Evolutionary conservation across 2,329 filamentous ascomycete genomes (phyloP).

Genomic region (Hypoxylon sp.): DNA sequence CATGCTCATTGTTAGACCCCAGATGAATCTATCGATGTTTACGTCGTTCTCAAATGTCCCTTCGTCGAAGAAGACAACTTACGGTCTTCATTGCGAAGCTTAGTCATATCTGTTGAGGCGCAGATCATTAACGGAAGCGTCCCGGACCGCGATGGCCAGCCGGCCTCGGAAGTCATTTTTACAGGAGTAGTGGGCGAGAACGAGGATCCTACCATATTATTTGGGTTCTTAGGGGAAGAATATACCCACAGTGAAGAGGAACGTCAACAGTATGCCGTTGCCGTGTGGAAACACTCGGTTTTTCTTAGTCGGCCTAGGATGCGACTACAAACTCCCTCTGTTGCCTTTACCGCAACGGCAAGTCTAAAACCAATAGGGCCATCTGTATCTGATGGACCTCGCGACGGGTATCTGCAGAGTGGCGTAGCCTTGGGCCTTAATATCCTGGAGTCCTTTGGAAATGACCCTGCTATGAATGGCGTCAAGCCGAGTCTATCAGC

Average conservation of each 20-base stretch:
- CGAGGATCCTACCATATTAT: slow-evolving; percentile 66
- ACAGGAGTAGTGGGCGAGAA: slow-evolving; percentile 66
- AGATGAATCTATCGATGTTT: slow-evolving; percentile 82
- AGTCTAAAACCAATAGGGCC: slow-evolving; percentile 69
- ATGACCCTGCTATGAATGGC: slow-evolving; percentile 74
- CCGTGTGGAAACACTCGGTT: slow-evolving; percentile 73
- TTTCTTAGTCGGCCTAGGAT: slow-evolving; percentile 73
- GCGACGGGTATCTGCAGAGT: slow-evolving; percentile 77
- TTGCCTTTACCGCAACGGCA: slow-evolving; percentile 75
- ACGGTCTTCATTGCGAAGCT: slow-evolving; percentile 70
- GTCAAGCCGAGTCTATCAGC: slow-evolving; percentile 78
- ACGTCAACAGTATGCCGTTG: slow-evolving; percentile 62
- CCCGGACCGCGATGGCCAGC: slow-evolving; percentile 63
- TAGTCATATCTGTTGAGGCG: slow-evolving; percentile 77
- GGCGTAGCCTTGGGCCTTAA: slow-evolving; percentile 79
- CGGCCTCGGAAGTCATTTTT: slow-evolving; percentile 72
- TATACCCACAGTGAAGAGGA: slow-evolving; percentile 46
- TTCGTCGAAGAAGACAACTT: slow-evolving; percentile 70
- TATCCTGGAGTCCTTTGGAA: slow-evolving; percentile 80
- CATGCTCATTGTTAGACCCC: slow-evolving; percentile 65
- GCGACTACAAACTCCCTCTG: slow-evolving; percentile 75
- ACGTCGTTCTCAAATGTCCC: slow-evolving; percentile 77
- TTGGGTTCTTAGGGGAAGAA: slow-evolving; percentile 58
- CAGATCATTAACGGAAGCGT: slow-evolving; percentile 73
- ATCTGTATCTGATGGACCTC: slow-evolving; percentile 58